These are phyloP conservation scores for Huiozyma naganishii DNA, from an alignment of 805 yeast genomes.

Conservation along the genomic window DNA sequence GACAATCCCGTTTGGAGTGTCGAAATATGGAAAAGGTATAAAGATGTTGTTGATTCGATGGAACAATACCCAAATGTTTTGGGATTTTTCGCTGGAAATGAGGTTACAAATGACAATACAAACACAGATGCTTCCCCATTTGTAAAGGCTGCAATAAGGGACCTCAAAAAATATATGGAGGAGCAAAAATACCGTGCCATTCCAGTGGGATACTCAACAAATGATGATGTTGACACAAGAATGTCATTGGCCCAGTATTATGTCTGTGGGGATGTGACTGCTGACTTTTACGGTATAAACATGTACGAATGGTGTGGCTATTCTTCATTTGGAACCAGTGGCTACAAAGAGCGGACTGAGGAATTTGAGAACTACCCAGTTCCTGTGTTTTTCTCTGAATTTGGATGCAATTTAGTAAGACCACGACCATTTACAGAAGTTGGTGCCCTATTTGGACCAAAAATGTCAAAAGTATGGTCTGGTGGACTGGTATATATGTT, in stretches of 20 bases:
- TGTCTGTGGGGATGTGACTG: conserved; percentile 57
- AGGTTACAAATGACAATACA: conserved; percentile 74
- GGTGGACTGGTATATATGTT: conserved; percentile 83
- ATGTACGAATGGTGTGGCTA: conserved; percentile 85
- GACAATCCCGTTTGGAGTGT: conserved; percentile 70
- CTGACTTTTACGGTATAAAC: conserved; percentile 75
- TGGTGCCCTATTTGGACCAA: conserved; percentile 47
- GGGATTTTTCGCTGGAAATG: conserved; percentile 97
- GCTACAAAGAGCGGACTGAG: conserved; percentile 52
- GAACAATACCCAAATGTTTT: conserved; percentile 68
- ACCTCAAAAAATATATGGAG: conserved; percentile 64
- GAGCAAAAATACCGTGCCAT: conserved; percentile 52
- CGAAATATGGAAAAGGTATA: conserved; percentile 64
- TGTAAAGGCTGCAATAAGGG: conserved; percentile 94
- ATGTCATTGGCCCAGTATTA: conserved; percentile 73
- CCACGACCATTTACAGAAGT: conserved; percentile 71
- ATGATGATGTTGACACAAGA: conserved; percentile 79
- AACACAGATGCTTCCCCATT: conserved; percentile 88
- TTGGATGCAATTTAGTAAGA: conserved; percentile 58
- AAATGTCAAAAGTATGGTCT: conserved; percentile 75
- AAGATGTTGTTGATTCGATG: conserved; percentile 70
- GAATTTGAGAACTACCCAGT: conserved; percentile 55
- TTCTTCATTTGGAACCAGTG: conserved; percentile 51
- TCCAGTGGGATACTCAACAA: conserved; percentile 91
- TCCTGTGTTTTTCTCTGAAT: conserved; percentile 72